Percentiles rank a stretch among this genome's conserved stretches.
phyloP scores from a whole-genome alignment of 164 flowering plant species.

The Vitis rotundifolia region DNA sequence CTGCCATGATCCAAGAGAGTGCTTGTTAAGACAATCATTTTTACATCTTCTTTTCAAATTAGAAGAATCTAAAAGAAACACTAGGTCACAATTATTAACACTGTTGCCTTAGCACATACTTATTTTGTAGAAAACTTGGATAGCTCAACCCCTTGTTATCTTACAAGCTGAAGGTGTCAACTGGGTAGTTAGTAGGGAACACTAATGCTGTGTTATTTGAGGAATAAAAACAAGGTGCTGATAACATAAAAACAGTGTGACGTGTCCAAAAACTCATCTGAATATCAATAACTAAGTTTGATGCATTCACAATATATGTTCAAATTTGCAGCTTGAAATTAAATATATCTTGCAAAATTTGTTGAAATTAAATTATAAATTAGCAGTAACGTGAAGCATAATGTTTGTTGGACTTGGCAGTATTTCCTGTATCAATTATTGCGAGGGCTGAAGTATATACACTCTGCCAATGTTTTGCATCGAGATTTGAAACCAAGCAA shows the following conservation, averaged over 20 bases:
- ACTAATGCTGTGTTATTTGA: not conserved
- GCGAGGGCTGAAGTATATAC: constrained; percentile 83
- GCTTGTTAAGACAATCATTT: too few species aligned
- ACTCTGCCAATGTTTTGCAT: constrained; percentile 91
- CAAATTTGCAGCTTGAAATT: not conserved
- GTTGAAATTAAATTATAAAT: not conserved
- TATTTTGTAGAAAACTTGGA: too few species aligned
- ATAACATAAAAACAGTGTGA: not conserved
- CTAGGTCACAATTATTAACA: too few species aligned
- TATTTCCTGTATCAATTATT: constrained; percentile 82
- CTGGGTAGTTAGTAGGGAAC: not conserved
- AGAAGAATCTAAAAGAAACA: too few species aligned
- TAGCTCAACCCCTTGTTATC: too few species aligned
- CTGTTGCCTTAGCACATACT: too few species aligned
- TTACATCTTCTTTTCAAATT: too few species aligned
- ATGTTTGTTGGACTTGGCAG: constrained; percentile 35
- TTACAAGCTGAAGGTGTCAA: too few species aligned
- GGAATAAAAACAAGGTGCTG: not conserved
- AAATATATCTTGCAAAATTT: not conserved
- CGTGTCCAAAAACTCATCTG: not conserved
- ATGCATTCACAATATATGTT: not conserved
- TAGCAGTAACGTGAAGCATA: not conserved
- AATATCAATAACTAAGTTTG: not conserved
- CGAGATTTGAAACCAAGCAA: constrained; percentile 93
- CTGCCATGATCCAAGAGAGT: too few species aligned